Base-by-base conservation (phyloP, 2,329 filamentous ascomycete genomes). In the Trichoderma gracile region DNA sequence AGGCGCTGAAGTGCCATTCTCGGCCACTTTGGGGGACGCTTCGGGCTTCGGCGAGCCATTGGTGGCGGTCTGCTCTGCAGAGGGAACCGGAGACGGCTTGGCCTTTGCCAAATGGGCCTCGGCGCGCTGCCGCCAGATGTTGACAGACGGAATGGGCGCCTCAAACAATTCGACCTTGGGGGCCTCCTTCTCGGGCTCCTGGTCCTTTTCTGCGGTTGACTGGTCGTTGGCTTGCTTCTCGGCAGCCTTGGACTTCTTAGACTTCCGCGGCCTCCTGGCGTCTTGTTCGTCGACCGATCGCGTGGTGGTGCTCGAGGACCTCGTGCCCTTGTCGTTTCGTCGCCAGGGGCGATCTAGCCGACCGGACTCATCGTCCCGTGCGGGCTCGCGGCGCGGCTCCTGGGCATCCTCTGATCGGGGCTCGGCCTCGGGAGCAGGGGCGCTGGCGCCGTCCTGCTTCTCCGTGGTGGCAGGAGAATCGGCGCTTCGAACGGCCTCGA, bases 81-180 rank as follows among this genome's bases (percentile, higher is more conserved):
- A 65, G 21, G 68, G 67, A 10, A 70, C 62, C 14, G 73, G 52
- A 15, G 72, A 63, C 7, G 73, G 66, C 71, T 81, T 84, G 25
- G 75, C 74, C 74, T 86, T 88, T 45, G 84, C 80, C 67, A 83
- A 80, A 50, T 82, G 78, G 53, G 87, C 87, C 71, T 92, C 89
- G 70, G 84, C 89, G 63, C 93, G 86, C 77, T 93, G 87, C 67
- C 88, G 85, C 94, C 95, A 99, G 67, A 93, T 81, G 75, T 99
- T 99, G 65, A 97, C 90, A 1, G 86, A 77, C 0, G 95, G 95
- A 49, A 91, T 82, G 33, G 92, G 90, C 19, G 94, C 94, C 66
- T 95, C 92, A 53, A 89, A 89, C 47, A 97, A 81, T 71, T 89
- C 84, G 50, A 86, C 79, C 71, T 88, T 86, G 70, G 84, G 79